These are phyloP conservation scores for Gonium pectorale DNA, from an alignment of 139 green algal species.

Conservation along the genomic window DNA sequence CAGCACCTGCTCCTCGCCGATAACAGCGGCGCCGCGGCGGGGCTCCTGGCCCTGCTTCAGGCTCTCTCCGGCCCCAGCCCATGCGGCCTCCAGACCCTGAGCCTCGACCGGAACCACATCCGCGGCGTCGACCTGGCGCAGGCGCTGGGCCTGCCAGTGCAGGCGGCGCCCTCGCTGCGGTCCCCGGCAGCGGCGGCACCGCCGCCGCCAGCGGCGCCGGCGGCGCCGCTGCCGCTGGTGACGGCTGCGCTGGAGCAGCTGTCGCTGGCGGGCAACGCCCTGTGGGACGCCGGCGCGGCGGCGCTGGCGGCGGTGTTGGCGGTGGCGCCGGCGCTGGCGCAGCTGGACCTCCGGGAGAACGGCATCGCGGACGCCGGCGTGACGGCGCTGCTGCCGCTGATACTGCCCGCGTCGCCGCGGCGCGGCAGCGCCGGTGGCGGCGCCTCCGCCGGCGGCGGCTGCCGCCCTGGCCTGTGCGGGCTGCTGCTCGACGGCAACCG, in stretches of 20 bases:
- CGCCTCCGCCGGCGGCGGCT: background rate
- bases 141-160: background rate
- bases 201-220: background rate
- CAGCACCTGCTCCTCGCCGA: background rate
- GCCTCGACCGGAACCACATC: slow-evolving; percentile 11
- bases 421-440: background rate
- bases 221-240: background rate
- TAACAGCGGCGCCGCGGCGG: background rate
- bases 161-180: background rate
- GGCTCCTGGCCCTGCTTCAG: slow-evolving; percentile 2
- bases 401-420: background rate
- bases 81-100: background rate
- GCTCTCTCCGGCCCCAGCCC: background rate
- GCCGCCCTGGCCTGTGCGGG: background rate
- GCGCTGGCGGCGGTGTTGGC: slow-evolving; percentile 3
- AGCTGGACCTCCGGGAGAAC: slow-evolving; percentile 28
- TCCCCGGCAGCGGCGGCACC: background rate
- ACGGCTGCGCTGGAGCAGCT: slow-evolving; percentile 33
- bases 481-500: slow-evolving; percentile 38
- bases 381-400: slow-evolving; percentile 28
- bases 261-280: slow-evolving; percentile 12
- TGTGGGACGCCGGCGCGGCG: slow-evolving; percentile 10
- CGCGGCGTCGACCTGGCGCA: background rate
- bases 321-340: slow-evolving; percentile 3
- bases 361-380: slow-evolving; percentile 23